Conservation (phyloP, 2,329 filamentous ascomycete species). For the Celoporthe dispersa region DNA sequence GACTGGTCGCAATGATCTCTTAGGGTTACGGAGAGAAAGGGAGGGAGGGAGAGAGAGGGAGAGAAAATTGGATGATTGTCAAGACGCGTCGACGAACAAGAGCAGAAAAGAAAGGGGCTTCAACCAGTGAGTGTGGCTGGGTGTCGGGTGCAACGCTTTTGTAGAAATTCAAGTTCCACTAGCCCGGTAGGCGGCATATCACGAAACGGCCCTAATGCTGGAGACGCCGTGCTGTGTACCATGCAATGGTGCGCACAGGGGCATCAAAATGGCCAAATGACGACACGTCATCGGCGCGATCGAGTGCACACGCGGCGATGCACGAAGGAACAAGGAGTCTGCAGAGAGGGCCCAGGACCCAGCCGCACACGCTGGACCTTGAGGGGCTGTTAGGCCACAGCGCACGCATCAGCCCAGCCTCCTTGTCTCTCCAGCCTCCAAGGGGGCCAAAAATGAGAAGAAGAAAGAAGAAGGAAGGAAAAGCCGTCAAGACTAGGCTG, state of each 20-base stretch:
- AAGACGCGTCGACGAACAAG: conserved; percentile 1
- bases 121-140: not conserved
- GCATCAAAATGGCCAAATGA: not conserved
- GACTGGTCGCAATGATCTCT: not conserved
- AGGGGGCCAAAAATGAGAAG: not conserved
- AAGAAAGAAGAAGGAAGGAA: not conserved
- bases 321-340: conserved; percentile 1
- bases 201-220: conserved; percentile 8
- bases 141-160: conserved; percentile 6
- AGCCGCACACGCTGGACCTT: not conserved
- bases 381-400: not conserved
- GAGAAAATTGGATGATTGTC: not conserved
- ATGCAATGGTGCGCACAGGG: not conserved
- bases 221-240: not conserved
- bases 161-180: conserved; percentile 7
- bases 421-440: not conserved
- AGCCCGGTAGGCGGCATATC: conserved; percentile 10
- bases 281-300: conserved; percentile 11
- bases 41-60: not conserved
- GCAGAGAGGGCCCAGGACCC: not conserved
- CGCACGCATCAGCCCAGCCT: not conserved
- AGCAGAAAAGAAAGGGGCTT: not conserved
- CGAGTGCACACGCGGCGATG: not conserved
- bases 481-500: not conserved
- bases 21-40: not conserved